Evolutionary conservation across 73 alveolate species (phyloP).

Genomic region (Paramecium sonneborni): DNA sequence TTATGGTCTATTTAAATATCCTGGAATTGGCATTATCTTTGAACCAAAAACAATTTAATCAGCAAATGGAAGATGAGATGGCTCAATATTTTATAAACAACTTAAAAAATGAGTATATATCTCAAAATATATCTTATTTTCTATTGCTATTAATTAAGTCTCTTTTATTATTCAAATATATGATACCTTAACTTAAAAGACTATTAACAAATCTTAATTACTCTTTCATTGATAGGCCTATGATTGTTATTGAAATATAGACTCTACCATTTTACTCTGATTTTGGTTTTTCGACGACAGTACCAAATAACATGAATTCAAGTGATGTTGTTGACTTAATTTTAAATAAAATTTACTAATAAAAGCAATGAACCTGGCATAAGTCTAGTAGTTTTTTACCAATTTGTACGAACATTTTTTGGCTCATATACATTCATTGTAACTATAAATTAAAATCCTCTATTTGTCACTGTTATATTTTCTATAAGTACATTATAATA

Average conservation of each 20-base stretch:
- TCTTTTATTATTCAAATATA: not conserved
- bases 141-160: not conserved
- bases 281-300: not conserved
- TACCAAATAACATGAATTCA: not conserved
- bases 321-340: not conserved
- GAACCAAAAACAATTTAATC: not conserved
- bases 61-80: not conserved
- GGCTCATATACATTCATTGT: not conserved
- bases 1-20: not conserved
- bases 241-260: not conserved
- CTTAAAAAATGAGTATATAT: conserved; percentile 23
- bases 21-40: not conserved
- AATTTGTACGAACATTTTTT: not conserved
- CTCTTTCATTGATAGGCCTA: not conserved
- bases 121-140: not conserved
- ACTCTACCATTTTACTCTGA: not conserved
- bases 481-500: not conserved
- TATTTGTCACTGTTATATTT: not conserved
- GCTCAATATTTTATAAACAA: not conserved
- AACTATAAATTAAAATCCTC: not conserved
- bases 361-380: not conserved
- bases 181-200: not conserved
- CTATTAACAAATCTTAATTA: not conserved
- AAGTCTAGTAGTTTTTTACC: not conserved
- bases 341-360: not conserved